These are phyloP conservation scores for Stylosanthes scabra DNA, from an alignment of 331 rosid genomes.

Conservation along the genomic window DNA sequence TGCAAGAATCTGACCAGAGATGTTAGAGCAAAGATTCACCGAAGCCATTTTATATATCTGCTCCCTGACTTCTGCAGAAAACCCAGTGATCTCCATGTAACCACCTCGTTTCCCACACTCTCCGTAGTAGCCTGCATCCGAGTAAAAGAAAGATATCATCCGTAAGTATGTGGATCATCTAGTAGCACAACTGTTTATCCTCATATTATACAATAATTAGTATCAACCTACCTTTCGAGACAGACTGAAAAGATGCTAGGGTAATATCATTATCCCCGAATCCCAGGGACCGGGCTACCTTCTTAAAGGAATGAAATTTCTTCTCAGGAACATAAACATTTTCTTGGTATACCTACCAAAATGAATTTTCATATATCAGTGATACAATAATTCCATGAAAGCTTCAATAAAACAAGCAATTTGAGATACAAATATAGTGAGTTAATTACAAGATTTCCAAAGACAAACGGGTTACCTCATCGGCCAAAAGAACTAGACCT, in stretches of 20 bases:
- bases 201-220: neutral
- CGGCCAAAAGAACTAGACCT: constrained; percentile 93
- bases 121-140: constrained; percentile 77
- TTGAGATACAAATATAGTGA: constrained; percentile 5
- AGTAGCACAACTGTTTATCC: neutral
- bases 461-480: constrained; percentile 65
- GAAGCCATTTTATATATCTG: constrained; percentile 96
- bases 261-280: constrained; percentile 73
- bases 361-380: constrained; percentile 19
- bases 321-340: constrained; percentile 89
- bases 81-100: constrained; percentile 96
- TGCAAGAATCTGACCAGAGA: constrained; percentile 94
- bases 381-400: neutral
- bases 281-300: constrained; percentile 87
- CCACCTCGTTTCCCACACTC: constrained; percentile 99
- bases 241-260: constrained; percentile 90
- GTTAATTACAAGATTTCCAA: constrained; percentile 15
- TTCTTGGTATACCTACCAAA: constrained; percentile 88
- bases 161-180: constrained; percentile 13
- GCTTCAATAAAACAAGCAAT: constrained; percentile 17
- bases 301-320: constrained; percentile 90
- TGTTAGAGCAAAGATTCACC: constrained; percentile 95
- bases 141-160: constrained; percentile 15
- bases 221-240: constrained; percentile 79
- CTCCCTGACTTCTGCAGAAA: constrained; percentile 81